These are phyloP conservation scores for Apiotrichum gamsii DNA, from an alignment of 1,284 basidiomycete species.

Conservation along the genomic window DNA sequence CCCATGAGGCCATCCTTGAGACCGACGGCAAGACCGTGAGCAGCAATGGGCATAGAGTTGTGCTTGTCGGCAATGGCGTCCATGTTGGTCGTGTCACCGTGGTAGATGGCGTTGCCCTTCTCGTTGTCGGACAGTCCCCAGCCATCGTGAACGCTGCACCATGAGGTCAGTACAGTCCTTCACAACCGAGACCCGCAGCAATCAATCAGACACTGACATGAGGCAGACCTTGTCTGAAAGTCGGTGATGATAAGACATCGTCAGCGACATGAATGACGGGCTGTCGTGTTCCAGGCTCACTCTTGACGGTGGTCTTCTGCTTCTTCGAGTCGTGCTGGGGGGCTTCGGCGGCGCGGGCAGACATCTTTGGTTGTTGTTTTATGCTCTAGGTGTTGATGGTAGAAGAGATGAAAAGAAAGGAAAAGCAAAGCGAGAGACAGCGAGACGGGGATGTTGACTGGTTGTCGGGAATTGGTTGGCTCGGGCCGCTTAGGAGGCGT, in stretches of 20 bases:
- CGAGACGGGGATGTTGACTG: no score
- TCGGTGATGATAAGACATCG: no score
- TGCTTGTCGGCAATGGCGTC: conserved; percentile 73
- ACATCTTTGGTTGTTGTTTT: no score
- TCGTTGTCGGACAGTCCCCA: conserved; percentile 72
- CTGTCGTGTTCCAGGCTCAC: neutral
- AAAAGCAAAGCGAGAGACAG: no score
- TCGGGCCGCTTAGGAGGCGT: no score
- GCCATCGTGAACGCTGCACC: conserved; percentile 76
- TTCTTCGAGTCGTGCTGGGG: conserved; percentile 22
- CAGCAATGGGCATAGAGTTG: conserved; percentile 63
- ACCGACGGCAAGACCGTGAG: conserved; percentile 80
- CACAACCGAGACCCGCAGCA: no score
- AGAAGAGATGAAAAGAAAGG: no score
- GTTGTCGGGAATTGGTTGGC: no score
- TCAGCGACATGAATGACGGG: conserved; percentile 1
- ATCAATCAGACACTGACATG: conserved; percentile 58
- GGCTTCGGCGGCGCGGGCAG: conserved; percentile 12
- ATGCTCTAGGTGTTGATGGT: no score
- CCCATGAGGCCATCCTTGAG: conserved; percentile 89
- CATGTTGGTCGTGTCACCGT: conserved; percentile 77
- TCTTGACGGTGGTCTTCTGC: conserved; percentile 17
- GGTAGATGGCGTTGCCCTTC: conserved; percentile 80
- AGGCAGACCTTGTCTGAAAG: conserved; percentile 73
- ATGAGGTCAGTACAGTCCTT: no score